Evolutionary conservation across 805 yeast genomes (phyloP), one percentile per base, ranked within the genome.

Genomic region (Middelhovenomyces tepae): DNA sequence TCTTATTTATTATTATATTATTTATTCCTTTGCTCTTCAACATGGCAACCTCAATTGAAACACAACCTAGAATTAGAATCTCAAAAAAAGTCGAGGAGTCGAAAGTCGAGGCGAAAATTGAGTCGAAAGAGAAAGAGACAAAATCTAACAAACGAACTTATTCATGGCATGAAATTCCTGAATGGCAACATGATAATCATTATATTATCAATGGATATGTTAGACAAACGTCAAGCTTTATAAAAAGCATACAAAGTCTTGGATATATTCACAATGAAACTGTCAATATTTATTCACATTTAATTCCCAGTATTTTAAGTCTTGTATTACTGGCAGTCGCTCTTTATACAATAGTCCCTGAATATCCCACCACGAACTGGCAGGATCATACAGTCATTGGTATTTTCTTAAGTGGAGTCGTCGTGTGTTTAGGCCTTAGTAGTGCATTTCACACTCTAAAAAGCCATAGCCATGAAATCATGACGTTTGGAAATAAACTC

Each of bases 111-210:
- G n/a, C n/a, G n/a, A n/a, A n/a, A n/a, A n/a, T n/a, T n/a, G n/a
- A n/a, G n/a, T n/a, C n/a, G n/a, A n/a, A n/a, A n/a, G n/a, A n/a
- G n/a, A n/a, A n/a, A n/a, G n/a, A n/a, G n/a, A n/a, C n/a, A n/a
- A n/a, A n/a, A n/a, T n/a, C n/a, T n/a, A n/a, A n/a, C n/a, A n/a
- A n/a, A n/a, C n/a, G n/a, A n/a, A n/a, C n/a, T n/a, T n/a, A n/a
- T n/a, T n/a, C n/a, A n/a, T 78, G 66, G 60, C 67, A 73, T 38
- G 78, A 78, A 42, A 51, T 81, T 17, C 81, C 76, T 16, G 68
- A 58, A 10, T 80, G 91, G 91, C 86, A 78, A 48, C 63, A 69
- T 38, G 91, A 81, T 48, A 81, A 81, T 51, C 79, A 75, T 43
- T 75, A 54, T 48, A 80, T 81, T 28, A 50, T 60, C 25, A 59